Percentiles rank a stretch among this genome's conserved stretches.
Evolutionary conservation across 805 yeast species (phyloP).

Genomic region (Candida khao-thaluensis): DNA sequence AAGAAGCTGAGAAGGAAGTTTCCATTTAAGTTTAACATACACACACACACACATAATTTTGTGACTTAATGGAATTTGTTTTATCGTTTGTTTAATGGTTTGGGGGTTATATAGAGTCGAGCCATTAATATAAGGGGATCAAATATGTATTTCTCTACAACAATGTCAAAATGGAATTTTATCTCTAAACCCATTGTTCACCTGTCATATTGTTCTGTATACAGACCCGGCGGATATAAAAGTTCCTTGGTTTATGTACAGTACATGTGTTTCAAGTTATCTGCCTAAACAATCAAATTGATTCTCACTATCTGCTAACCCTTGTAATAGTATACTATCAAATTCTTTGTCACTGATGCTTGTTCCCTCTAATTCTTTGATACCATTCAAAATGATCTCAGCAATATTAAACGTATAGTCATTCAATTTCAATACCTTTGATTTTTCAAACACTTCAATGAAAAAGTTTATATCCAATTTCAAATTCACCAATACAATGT

Average conservation of each 20-base stretch:
- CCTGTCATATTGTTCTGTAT: too few relatives aligned
- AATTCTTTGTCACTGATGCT: conserved; percentile 15
- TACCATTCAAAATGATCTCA: conserved; percentile 28
- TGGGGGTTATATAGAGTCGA: conserved; percentile 18
- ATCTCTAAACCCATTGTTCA: too few relatives aligned
- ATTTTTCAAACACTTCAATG: conserved; percentile 38
- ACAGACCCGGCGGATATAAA: too few relatives aligned
- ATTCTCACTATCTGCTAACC: conserved; percentile 19
- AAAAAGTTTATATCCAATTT: conserved; percentile 39
- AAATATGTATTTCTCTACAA: background rate
- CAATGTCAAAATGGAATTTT: too few relatives aligned
- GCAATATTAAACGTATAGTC: conserved; percentile 34
- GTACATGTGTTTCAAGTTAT: conserved; percentile 8
- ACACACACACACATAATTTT: conserved; percentile 10
- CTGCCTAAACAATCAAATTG: conserved; percentile 31
- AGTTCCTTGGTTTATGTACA: too few relatives aligned
- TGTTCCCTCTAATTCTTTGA: conserved; percentile 23
- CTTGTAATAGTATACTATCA: conserved; percentile 14
- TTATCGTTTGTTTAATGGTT: conserved; percentile 7
- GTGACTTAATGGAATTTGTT: background rate
- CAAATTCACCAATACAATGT: conserved; percentile 24
- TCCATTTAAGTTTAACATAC: conserved; percentile 5
- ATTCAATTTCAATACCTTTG: conserved; percentile 32
- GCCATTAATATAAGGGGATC: conserved; percentile 12
- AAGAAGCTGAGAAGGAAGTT: conserved; percentile 2